Evolutionary conservation across 2,329 filamentous ascomycete species (phyloP), one percentile per base, ranked within the genome.

Genomic region (Penicillium sp.): DNA sequence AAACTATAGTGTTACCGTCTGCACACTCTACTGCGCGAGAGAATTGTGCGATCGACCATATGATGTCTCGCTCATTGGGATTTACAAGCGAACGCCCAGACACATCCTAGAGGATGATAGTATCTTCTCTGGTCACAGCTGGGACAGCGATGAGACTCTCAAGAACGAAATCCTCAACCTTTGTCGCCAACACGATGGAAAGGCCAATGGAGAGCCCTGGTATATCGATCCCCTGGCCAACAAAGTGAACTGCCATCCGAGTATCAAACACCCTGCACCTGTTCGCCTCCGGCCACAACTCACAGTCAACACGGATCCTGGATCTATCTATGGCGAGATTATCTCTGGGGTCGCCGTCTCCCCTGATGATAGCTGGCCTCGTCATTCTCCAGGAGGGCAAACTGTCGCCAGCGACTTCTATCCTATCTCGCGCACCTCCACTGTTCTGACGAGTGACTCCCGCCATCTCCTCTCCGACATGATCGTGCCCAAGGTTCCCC

Each of bases 21-120:
- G 64, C 35, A 58, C 61, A 1, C 62, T 68, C 22, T 70, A 70
- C 44, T 68, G 67, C 47, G 63, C 66, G 6, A 58, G 65, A 22
- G 63, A 70, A 46, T 53, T 70, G 16, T 69, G 63, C 39, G 61
- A 66, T 41, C 59, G 66, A 20, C 65, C 67, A 24, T 69, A 69
- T 41, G 63, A 69, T 29, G 58, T 69, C 3, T 69, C 68, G 1
- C 49, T 70, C 13, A 50, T 69, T 20, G 67, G 68, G 0, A 53
- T 70, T 6, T 68, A 67, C 49, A 59, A 51, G 27, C 61, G 54
- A 31, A 57, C 14, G 13, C 45, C 14, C 44, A 42, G 22, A 36
- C 52, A 14, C 41, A 41, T 4, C 57, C 58, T 23, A 6, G 35
- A 37, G 22, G 55, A 66, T 26, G 60, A 57, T 22, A 68, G 65